Base-by-base conservation (phyloP, 371 early-diverging fungal genomes). In the Capillidium rhysosporum region DNA sequence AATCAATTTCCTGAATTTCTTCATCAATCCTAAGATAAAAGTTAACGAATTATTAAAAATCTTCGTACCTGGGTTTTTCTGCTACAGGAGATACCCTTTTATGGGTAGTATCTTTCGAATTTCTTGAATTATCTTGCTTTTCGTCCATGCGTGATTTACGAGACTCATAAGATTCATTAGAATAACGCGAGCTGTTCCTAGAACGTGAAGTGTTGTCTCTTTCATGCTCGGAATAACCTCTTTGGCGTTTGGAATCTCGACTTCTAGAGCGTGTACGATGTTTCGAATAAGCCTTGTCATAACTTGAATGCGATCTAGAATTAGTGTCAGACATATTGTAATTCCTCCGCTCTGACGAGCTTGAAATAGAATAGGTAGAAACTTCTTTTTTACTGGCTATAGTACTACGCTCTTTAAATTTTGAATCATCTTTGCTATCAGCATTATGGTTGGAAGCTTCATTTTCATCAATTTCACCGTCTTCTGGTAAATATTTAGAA, bases 1-100 rank as follows among this genome's bases (percentile, higher is more conserved):
- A 60, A 12, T 71, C 69, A 40, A 69, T 57, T 49, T 69, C 69
- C 25, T 59, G 40, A 0, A 55, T 34, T 24, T 60, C 59, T 28
- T 57, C 63, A 39, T 47, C 45, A n/a, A n/a, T n/a, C 43, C 31
- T n/a, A 18, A 21, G 10, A 47, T 26, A 3, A 4, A 16, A 5
- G 30, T 47, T 26, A 47, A 26, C 26, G 29, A 23, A 5, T 29
- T 28, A 23, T 14, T 16, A 24, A 45, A 7, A 45, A 45, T 23
- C 7, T 16, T 45, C 7, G 4, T 45, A 45, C 45, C 16, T 45
- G 4, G 20, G 23, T 45, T 45, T 45, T 45, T 43, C 44, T n/a
- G 4, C 7, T n/a, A 20, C 4, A 23, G 4, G 8, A 9, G 23
- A 20, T 8, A n/a, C n/a, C n/a, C 20, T 16, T 23, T 43, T 43